Evolutionary conservation across 1,139 yeast genomes (phyloP).

Genomic region (Zygoascus meyerae): DNA sequence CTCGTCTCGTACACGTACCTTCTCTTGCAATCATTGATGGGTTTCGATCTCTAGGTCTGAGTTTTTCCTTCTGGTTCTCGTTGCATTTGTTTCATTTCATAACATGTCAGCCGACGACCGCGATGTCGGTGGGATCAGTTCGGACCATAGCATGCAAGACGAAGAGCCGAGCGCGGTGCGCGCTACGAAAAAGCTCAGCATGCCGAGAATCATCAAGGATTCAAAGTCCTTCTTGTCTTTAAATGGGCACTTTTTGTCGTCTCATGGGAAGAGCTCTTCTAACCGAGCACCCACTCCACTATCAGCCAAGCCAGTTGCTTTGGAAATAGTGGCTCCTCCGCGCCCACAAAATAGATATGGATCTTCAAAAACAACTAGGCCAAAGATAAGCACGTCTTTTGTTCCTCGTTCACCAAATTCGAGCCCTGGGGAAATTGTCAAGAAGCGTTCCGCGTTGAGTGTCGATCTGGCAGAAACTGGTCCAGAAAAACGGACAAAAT

Average conservation of each 20-base stretch:
- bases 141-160: no score
- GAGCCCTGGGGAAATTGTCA: background rate
- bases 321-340: constrained; percentile 4
- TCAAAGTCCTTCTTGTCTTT: background rate
- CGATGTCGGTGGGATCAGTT: no score
- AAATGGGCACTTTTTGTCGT: background rate
- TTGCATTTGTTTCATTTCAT: no score
- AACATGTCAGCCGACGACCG: no score
- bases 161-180: no score
- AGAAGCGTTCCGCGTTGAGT: background rate
- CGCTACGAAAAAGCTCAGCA: no score
- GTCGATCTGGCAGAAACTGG: background rate
- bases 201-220: constrained; percentile 1
- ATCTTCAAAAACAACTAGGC: background rate
- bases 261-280: background rate
- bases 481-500: background rate
- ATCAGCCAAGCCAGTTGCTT: background rate
- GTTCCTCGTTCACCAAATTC: constrained; percentile 5
- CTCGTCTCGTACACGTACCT: no score
- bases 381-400: constrained; percentile 3
- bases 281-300: background rate
- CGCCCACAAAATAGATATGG: constrained; percentile 8
- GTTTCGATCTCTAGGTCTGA: no score
- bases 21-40: no score
- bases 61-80: no score